These are phyloP conservation scores for Stentor roeselii DNA, from an alignment of 73 alveolate species.

Conservation along the genomic window DNA sequence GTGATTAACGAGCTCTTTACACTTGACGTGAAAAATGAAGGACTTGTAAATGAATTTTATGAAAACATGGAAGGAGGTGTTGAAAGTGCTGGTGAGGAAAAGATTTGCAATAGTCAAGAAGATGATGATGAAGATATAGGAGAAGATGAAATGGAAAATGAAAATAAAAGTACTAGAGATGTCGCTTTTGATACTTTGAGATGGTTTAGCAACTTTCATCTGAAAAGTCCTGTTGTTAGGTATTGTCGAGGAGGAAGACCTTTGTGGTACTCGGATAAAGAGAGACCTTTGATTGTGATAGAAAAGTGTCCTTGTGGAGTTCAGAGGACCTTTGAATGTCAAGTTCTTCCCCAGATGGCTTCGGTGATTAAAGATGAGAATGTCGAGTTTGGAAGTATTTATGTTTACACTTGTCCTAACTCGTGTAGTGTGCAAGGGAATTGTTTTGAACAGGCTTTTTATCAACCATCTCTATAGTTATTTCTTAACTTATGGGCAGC, in stretches of 20 bases:
- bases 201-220: neutral
- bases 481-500: too few relatives aligned
- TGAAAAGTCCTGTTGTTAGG: neutral
- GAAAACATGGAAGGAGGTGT: conserved; percentile 16
- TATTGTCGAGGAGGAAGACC: neutral
- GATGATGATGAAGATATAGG: neutral
- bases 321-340: neutral
- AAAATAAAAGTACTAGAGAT: neutral
- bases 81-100: conserved; percentile 7
- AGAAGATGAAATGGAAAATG: neutral
- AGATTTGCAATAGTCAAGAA: neutral
- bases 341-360: conserved; percentile 1
- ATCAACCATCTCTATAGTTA: too few relatives aligned
- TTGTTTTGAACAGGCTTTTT: too few relatives aligned
- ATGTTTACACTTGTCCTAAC: conserved; percentile 20
- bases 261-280: conserved; percentile 27
- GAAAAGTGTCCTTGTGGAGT: neutral
- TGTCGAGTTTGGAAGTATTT: conserved; percentile 4
- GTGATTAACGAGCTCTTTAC: neutral
- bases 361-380: neutral
- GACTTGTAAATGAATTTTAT: neutral
- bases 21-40: neutral
- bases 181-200: conserved; percentile 4
- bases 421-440: too few relatives aligned
- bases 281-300: neutral